Percentiles rank a stretch among this genome's conserved stretches.
These are phyloP conservation scores for Fusarium lyarnte DNA, from an alignment of 2,329 filamentous ascomycete genomes.

Conservation along the genomic window DNA sequence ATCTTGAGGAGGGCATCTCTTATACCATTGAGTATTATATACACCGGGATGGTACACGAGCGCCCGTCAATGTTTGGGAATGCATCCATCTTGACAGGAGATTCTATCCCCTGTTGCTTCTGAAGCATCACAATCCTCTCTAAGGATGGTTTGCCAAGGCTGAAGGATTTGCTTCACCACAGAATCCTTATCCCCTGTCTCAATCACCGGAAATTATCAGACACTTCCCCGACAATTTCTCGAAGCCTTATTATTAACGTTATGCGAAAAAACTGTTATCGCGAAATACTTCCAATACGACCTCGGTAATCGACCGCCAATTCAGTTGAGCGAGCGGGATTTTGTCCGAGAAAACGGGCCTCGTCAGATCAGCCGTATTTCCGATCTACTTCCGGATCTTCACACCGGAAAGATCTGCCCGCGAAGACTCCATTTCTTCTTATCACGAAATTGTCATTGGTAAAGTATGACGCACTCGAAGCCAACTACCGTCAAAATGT, in stretches of 20 bases:
- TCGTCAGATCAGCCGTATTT: neutral
- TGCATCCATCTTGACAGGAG: neutral
- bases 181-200: too few relatives aligned
- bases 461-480: neutral
- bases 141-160: neutral
- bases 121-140: neutral
- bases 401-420: neutral
- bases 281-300: neutral
- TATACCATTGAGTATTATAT: accelerated
- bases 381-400: constrained; percentile 1
- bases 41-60: accelerated
- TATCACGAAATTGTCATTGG: constrained; percentile 20
- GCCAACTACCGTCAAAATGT: neutral
- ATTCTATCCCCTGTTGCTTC: neutral
- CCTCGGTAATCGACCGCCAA: constrained; percentile 8
- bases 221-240: neutral
- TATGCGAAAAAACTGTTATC: neutral
- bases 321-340: neutral
- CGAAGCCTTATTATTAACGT: neutral
- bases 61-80: neutral
- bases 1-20: accelerated
- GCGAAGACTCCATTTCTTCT: constrained; percentile 13
- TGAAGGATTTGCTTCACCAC: neutral
- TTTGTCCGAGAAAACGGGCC: neutral
- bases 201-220: neutral